A percentile compares a stretch with the other conserved stretches of the same genome.
These are phyloP conservation scores for Echium plantagineum DNA, from an alignment of 257 asterid species.

Conservation along the genomic window DNA sequence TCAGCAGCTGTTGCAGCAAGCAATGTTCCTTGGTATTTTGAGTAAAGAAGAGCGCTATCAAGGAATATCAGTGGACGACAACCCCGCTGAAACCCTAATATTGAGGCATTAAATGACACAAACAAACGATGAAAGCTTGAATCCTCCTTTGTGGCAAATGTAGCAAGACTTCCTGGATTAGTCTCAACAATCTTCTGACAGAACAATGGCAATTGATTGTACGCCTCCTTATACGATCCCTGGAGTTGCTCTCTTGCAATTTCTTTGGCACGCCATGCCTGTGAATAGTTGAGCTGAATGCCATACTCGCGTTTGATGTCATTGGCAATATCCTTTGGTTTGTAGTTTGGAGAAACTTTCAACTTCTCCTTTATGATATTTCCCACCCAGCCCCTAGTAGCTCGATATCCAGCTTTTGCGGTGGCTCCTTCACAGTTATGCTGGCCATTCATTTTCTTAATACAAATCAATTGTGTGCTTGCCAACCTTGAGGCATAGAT, in stretches of 20 bases:
- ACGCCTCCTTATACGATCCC: constrained; percentile 92
- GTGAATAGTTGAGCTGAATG: constrained; percentile 90
- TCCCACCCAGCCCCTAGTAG: constrained; percentile 97
- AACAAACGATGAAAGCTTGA: constrained; percentile 79
- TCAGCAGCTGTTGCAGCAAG: constrained; percentile 89
- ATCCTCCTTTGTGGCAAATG: constrained; percentile 81
- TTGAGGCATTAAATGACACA: constrained; percentile 82
- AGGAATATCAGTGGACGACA: constrained; percentile 96
- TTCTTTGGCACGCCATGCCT: constrained; percentile 99
- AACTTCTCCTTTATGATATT: constrained; percentile 85
- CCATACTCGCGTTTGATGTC: constrained; percentile 98
- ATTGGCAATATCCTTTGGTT: constrained; percentile 86
- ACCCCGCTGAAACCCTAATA: constrained; percentile 63
- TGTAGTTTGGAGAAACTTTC: constrained; percentile 79
- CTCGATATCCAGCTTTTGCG: constrained; percentile 85
- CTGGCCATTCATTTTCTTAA: constrained; percentile 73
- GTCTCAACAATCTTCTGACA: constrained; percentile 87
- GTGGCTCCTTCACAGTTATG: constrained; percentile 90
- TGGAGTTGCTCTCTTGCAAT: constrained; percentile 98
- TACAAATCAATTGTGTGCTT: constrained; percentile 83
- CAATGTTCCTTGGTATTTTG: constrained; percentile 85
- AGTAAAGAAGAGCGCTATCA: constrained; percentile 85
- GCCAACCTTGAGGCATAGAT: constrained; percentile 88
- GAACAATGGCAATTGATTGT: constrained; percentile 70
- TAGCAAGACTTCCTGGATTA: constrained; percentile 84